Conservation (phyloP, 768 basidiomycete species). For the Amanita inopinata region DNA sequence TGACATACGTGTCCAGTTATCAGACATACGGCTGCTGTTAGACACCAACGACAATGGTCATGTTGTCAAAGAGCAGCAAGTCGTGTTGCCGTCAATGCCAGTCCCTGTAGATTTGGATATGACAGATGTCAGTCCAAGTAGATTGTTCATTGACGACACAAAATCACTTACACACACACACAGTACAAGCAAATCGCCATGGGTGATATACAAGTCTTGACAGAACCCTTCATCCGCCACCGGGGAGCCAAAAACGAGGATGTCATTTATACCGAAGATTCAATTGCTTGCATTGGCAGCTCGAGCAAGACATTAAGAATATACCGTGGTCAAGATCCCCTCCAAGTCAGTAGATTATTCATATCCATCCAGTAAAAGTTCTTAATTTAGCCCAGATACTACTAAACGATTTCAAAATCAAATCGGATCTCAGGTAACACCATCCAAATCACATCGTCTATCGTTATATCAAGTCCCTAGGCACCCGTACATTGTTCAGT, state of each 20-base stretch:
- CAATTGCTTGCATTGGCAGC: neutral
- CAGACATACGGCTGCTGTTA: neutral
- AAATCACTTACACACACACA: neutral
- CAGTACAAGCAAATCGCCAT: neutral
- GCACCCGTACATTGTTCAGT: constrained; percentile 3
- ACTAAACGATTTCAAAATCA: neutral
- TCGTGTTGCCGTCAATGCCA: too few relatives aligned
- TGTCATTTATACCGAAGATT: neutral
- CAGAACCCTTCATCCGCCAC: neutral
- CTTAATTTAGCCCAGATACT: neutral
- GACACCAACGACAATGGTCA: neutral
- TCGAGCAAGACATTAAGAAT: neutral
- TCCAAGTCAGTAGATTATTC: neutral
- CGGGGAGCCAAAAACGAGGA: neutral
- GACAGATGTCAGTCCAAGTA: neutral
- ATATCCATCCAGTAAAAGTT: too few relatives aligned
- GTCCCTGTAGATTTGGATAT: neutral
- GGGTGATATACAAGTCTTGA: constrained; percentile 3
- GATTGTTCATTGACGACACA: neutral
- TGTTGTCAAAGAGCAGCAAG: too few relatives aligned
- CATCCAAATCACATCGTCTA: neutral
- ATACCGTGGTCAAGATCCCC: neutral
- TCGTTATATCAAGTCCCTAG: neutral
- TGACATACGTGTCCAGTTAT: constrained; percentile 2
- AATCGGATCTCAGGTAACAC: neutral